Evolutionary conservation across 2,329 filamentous ascomycete genomes (phyloP).

Genomic region (Trichoderma sp.): DNA sequence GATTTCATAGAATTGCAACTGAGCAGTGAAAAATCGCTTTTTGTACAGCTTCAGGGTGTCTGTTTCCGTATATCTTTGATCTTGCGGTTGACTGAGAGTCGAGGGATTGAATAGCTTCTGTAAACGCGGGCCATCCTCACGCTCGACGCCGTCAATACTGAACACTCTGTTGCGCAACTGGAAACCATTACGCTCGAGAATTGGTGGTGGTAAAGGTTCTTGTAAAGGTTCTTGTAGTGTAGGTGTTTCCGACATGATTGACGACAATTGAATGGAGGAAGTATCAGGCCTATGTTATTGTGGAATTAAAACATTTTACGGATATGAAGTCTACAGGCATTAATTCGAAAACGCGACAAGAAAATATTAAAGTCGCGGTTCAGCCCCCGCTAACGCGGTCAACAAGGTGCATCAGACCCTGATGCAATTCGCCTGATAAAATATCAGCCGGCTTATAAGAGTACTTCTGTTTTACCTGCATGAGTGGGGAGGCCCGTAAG

Average conservation of each 20-base stretch:
- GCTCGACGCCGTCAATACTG: neutral
- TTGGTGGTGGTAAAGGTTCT: neutral
- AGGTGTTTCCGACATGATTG: neutral
- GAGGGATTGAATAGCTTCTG: neutral
- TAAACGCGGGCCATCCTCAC: neutral
- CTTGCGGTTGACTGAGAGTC: neutral
- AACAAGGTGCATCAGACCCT: neutral
- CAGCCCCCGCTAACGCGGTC: neutral
- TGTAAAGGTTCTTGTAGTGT: neutral
- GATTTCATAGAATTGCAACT: neutral
- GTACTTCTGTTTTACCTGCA: too few species aligned
- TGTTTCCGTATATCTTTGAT: neutral
- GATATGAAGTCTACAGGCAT: too few species aligned
- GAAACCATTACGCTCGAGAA: slow-evolving; percentile 13
- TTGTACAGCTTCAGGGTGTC: neutral
- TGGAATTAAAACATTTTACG: neutral
- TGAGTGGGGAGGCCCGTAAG: too few species aligned
- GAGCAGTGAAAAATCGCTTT: neutral
- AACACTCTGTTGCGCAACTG: neutral
- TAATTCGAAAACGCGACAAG: neutral
- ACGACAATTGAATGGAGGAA: too few species aligned
- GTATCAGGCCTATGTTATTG: neutral
- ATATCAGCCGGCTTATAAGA: too few species aligned
- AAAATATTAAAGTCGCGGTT: neutral
- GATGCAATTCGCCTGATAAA: too few species aligned